Conservation (phyloP, 306 rosid genomes). For the Dalbergia cochinchinensis region DNA sequence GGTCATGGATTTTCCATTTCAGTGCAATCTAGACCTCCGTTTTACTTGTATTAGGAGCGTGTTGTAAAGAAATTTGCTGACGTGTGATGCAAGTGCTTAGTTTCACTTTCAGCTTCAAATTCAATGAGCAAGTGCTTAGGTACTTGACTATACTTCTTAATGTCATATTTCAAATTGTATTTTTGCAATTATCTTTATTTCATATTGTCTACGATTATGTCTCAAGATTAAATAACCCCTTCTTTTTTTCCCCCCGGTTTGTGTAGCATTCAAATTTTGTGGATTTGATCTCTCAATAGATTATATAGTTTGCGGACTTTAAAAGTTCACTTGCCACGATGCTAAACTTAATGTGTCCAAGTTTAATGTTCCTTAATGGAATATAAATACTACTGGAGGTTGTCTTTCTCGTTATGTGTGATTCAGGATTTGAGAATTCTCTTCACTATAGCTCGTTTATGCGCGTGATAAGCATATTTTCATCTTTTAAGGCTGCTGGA, state of each 20-base stretch:
- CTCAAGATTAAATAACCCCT: conserved; percentile 37
- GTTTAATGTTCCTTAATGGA: neutral
- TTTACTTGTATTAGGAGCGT: conserved; percentile 52
- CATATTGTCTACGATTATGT: conserved; percentile 45
- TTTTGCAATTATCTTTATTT: conserved; percentile 38
- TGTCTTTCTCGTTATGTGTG: neutral
- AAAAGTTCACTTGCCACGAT: conserved; percentile 18
- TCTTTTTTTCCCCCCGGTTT: conserved; percentile 39
- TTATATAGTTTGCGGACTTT: conserved; percentile 18
- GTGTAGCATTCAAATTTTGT: conserved; percentile 39
- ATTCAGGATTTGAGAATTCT: conserved; percentile 5
- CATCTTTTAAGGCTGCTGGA: neutral
- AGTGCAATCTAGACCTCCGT: conserved; percentile 51
- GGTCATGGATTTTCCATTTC: conserved; percentile 46
- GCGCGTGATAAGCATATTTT: neutral
- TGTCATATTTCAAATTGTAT: conserved; percentile 47
- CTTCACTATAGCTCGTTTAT: neutral
- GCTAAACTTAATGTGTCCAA: conserved; percentile 26
- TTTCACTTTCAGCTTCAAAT: conserved; percentile 57
- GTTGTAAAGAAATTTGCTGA: conserved; percentile 58
- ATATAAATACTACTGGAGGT: neutral
- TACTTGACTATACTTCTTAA: conserved; percentile 47
- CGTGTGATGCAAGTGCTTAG: conserved; percentile 61
- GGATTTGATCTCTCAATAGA: conserved; percentile 31
- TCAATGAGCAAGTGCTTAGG: conserved; percentile 52